phyloP scores from a whole-genome alignment of 805 yeast genomes.

The Candida nanaspora region DNA sequence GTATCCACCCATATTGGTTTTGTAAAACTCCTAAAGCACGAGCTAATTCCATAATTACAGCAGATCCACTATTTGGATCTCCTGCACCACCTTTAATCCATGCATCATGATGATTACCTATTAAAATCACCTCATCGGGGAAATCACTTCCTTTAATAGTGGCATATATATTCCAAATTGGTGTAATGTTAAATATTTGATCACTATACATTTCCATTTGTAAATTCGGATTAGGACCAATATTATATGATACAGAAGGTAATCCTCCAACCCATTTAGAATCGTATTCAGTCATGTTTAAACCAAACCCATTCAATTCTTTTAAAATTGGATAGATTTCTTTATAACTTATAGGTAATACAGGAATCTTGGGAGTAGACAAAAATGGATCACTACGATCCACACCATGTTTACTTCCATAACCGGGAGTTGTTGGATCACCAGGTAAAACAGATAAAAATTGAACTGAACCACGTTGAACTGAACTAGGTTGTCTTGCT shows the following conservation, averaged over 20 bases:
- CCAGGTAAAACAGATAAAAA: slow-evolving; percentile 52
- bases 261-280: slow-evolving; percentile 11
- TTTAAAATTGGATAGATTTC: slow-evolving; percentile 52
- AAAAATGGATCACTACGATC: slow-evolving; percentile 35
- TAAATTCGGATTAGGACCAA: slow-evolving; percentile 16
- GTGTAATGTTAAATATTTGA: slow-evolving; percentile 49
- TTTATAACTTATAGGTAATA: slow-evolving; percentile 49
- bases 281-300: slow-evolving; percentile 7
- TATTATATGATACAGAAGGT: slow-evolving; percentile 13
- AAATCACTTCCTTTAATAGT: slow-evolving; percentile 38
- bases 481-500: slow-evolving; percentile 59
- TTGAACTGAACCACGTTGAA: slow-evolving; percentile 64
- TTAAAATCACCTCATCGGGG: slow-evolving; percentile 39
- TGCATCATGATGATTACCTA: slow-evolving; percentile 67
- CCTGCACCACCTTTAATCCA: slow-evolving; percentile 69
- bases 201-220: slow-evolving; percentile 44
- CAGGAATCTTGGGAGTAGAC: slow-evolving; percentile 52
- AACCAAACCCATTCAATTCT: slow-evolving; percentile 47
- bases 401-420: slow-evolving; percentile 39
- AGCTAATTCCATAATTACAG: slow-evolving; percentile 49
- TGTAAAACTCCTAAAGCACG: slow-evolving; percentile 41
- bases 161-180: slow-evolving; percentile 55
- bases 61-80: slow-evolving; percentile 63
- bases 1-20: slow-evolving; percentile 49
- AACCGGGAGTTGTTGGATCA: slow-evolving; percentile 64